These are phyloP conservation scores for Eragrostis curvula DNA, from an alignment of 176 grass and related monocot species.

Conservation along the genomic window DNA sequence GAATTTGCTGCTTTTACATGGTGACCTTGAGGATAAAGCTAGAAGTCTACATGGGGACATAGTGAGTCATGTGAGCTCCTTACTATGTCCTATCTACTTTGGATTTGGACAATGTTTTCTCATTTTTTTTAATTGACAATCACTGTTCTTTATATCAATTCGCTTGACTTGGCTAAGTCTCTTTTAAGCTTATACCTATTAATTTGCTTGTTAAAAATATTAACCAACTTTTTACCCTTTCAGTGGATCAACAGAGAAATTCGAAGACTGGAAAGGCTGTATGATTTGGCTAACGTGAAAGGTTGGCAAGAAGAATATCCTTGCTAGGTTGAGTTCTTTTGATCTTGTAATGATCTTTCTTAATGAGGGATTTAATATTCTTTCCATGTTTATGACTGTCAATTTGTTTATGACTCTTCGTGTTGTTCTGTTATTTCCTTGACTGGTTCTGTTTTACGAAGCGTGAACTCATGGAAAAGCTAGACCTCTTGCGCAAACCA, in stretches of 20 bases:
- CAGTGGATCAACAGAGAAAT: slow-evolving; percentile 87
- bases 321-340: slow-evolving; percentile 42
- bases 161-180: too few relatives aligned
- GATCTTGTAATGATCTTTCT: slow-evolving; percentile 24
- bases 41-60: slow-evolving; percentile 69
- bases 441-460: slow-evolving; percentile 61
- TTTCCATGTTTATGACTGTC: slow-evolving; percentile 20
- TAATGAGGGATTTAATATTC: not conserved
- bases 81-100: too few relatives aligned
- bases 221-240: slow-evolving; percentile 29
- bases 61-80: slow-evolving; percentile 66
- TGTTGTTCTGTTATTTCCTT: slow-evolving; percentile 62
- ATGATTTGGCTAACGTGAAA: slow-evolving; percentile 76
- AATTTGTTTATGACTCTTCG: slow-evolving; percentile 1
- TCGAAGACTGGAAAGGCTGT: slow-evolving; percentile 60
- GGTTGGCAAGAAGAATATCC: slow-evolving; percentile 91
- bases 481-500: slow-evolving; percentile 53
- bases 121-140: too few relatives aligned
- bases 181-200: not conserved
- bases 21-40: slow-evolving; percentile 73
- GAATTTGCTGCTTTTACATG: slow-evolving; percentile 59
- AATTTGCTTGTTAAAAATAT: not conserved
- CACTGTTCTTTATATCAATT: too few relatives aligned
- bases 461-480: slow-evolving; percentile 63
- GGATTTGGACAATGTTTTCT: too few relatives aligned